A percentile compares a stretch with the other conserved stretches of the same genome.
Evolutionary conservation across 306 rosid species (phyloP).

Genomic region (Fragaria nilgerrensis): DNA sequence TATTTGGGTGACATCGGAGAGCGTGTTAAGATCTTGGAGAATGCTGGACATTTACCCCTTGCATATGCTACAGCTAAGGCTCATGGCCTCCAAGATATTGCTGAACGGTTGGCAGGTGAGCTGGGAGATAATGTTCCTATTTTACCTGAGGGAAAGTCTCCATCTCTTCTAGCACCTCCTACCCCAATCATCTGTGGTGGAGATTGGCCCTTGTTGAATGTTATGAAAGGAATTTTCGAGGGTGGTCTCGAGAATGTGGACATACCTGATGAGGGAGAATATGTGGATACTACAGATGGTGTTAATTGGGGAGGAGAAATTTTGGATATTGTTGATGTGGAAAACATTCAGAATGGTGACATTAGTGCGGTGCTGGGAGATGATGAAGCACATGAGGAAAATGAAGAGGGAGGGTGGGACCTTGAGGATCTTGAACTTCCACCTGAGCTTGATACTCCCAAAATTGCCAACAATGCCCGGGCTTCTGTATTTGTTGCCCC

Average conservation of each 20-base stretch:
- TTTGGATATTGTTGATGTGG: conserved; percentile 61
- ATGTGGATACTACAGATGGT: conserved; percentile 55
- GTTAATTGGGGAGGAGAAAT: conserved; percentile 64
- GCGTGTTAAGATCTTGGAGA: conserved; percentile 77
- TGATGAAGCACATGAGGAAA: conserved; percentile 56
- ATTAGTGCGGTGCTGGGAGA: conserved; percentile 49
- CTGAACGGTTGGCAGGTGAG: conserved; percentile 68
- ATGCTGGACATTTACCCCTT: conserved; percentile 75
- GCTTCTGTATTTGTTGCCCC: conserved; percentile 70
- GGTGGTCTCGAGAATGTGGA: conserved; percentile 59
- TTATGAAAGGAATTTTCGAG: conserved; percentile 71
- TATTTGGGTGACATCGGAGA: conserved; percentile 73
- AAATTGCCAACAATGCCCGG: conserved; percentile 39
- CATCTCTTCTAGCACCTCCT: conserved; percentile 72
- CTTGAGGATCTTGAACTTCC: conserved; percentile 81
- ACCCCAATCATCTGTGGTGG: conserved; percentile 61
- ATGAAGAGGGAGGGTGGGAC: conserved; percentile 76
- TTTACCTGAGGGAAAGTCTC: conserved; percentile 54
- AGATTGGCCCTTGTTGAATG: conserved; percentile 88
- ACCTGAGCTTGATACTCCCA: conserved; percentile 72
- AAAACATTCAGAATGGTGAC: conserved; percentile 61
- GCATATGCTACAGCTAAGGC: conserved; percentile 66
- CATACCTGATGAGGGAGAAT: conserved; percentile 44
- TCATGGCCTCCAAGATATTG: conserved; percentile 71
- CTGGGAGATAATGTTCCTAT: conserved; percentile 73